A percentile compares a stretch with the other conserved stretches of the same genome.
phyloP scores from a whole-genome alignment of 2,329 filamentous ascomycete species.

The Microcera coccophila region DNA sequence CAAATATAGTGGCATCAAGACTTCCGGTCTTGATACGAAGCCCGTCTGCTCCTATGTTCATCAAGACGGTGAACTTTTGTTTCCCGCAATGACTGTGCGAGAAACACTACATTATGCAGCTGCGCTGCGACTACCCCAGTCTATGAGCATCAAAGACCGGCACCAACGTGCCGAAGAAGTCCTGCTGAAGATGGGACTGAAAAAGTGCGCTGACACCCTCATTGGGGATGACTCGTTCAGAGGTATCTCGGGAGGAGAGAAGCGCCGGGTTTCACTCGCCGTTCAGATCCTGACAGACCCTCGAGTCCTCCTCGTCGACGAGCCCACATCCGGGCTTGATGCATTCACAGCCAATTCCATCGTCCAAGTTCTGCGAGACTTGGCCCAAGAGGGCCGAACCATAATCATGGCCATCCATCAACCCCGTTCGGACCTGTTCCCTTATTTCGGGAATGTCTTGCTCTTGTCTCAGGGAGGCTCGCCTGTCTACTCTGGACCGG shows the following conservation, averaged over 20 bases:
- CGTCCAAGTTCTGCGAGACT: conserved; percentile 65
- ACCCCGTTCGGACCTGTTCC: conserved; percentile 68
- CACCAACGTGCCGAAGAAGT: conserved; percentile 65
- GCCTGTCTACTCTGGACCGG: conserved; percentile 63
- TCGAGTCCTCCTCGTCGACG: conserved; percentile 67
- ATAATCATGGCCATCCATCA: conserved; percentile 76
- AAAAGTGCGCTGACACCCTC: conserved; percentile 72
- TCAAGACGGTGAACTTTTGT: conserved; percentile 71
- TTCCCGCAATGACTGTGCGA: conserved; percentile 70
- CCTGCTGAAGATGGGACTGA: conserved; percentile 69
- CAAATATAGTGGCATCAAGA: conserved; percentile 65
- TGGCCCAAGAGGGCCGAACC: conserved; percentile 70
- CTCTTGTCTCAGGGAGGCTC: conserved; percentile 67
- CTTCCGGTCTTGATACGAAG: conserved; percentile 64
- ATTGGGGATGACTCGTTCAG: conserved; percentile 70
- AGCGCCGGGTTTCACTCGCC: conserved; percentile 71
- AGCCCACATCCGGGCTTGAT: conserved; percentile 72
- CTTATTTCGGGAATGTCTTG: conserved; percentile 66
- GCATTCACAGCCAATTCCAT: conserved; percentile 76
- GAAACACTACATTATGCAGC: conserved; percentile 71
- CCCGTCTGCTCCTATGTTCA: conserved; percentile 74
- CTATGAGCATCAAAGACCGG: conserved; percentile 67
- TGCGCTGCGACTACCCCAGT: conserved; percentile 64
- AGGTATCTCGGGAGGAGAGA: conserved; percentile 76
- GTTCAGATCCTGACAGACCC: conserved; percentile 75